Evolutionary conservation across 2,329 filamentous ascomycete species (phyloP), one percentile per base, ranked within the genome.

Genomic region (Septoria petroselini): DNA sequence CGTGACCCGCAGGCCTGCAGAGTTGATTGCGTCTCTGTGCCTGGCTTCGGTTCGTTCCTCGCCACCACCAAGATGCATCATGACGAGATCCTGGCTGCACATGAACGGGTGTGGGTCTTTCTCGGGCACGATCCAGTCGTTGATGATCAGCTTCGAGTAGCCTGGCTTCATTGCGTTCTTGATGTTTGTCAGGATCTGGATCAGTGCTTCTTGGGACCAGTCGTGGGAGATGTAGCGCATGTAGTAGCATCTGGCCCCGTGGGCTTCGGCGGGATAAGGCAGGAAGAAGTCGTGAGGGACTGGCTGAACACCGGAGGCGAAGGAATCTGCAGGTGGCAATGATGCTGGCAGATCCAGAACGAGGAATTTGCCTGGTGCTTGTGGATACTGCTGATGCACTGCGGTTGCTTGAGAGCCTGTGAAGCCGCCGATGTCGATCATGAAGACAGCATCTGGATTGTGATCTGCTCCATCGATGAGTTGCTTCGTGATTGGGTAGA

Each of bases 231-330:
- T 53, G 14, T 54, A 55, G 37, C 61, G 59, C 41, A 67, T 46
- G 47, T 55, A 64, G 40, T 65, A 66, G 2, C 54, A 54, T 6
- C 61, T 41, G 2, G 63, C 64, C 14, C 47, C 55, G 14, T 31
- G 34, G 25, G 54, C 46, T 21, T 62, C 41, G 4, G 67, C 55
- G 7, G 58, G 57, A 39, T 68, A 64, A 6, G 63, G 57, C 0
- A 61, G 65, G 49, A 64, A 66, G 33, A 70, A 63, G 40, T 70
- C 66, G 45, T 69, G 67, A 14, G 43, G 31, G 14, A 61, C 5
- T 27, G 23, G 23, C 23, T 9, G 5, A 27, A 27, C 23, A 5
- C 23, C 23, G 9, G 23, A 9, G 5, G 23, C 30, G 9, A 27
- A 27, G 23, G 5, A 27, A 27, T 27, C 23, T 5, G 23, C 23